Percentiles rank a stretch among this genome's conserved stretches.
phyloP scores from a whole-genome alignment of 1,139 yeast genomes.

The Candida sp. region DNA sequence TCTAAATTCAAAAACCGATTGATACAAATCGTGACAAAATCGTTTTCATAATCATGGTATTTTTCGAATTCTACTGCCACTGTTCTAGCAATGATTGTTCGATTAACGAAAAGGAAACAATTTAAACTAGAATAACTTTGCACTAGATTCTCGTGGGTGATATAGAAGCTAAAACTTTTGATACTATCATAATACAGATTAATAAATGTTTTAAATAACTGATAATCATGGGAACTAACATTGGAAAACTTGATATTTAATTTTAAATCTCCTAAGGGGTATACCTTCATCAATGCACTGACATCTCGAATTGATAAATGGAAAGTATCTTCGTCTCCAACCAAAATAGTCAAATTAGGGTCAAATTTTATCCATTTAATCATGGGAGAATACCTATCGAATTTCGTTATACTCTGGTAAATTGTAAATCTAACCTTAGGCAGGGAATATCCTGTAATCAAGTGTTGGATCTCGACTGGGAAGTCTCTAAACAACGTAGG shows the following conservation, averaged over 20 bases:
- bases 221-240: not conserved
- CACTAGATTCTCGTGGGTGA: not conserved
- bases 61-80: not conserved
- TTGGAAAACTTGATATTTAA: not conserved
- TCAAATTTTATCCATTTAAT: not conserved
- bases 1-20: not conserved
- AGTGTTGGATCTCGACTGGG: not conserved
- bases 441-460: not conserved
- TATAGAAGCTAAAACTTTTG: not conserved
- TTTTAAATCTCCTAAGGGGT: not conserved
- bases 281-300: not conserved
- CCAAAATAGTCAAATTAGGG: not conserved
- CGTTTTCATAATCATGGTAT: not conserved
- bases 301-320: not conserved
- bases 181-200: not conserved
- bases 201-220: too few species aligned
- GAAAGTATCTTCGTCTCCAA: not conserved
- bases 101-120: not conserved
- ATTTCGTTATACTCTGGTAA: not conserved
- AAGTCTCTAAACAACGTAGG: too few species aligned
- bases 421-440: not conserved
- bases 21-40: not conserved
- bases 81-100: not conserved
- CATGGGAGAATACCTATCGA: not conserved
- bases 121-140: too few species aligned